These are phyloP conservation scores for Erysimum cheiri DNA, from an alignment of 441 rosid species.

Conservation along the genomic window DNA sequence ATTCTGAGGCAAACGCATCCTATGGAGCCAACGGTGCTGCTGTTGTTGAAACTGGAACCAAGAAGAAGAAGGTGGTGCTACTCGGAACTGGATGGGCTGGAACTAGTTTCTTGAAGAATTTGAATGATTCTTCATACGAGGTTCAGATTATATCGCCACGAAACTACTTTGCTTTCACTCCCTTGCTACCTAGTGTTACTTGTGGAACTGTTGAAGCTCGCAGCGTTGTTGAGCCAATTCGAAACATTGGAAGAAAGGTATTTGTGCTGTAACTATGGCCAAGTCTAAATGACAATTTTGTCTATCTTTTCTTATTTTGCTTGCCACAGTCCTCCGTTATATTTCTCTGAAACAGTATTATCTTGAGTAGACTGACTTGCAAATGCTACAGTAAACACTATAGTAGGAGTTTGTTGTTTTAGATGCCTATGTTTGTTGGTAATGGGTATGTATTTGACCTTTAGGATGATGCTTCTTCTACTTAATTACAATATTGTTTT, in stretches of 20 bases:
- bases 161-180: constrained; percentile 84
- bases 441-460: not conserved
- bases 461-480: constrained; percentile 12
- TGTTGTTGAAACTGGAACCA: constrained; percentile 50
- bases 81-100: constrained; percentile 99
- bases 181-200: constrained; percentile 62
- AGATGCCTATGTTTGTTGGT: not conserved
- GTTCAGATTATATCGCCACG: constrained; percentile 93
- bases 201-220: constrained; percentile 89
- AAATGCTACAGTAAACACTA: not conserved
- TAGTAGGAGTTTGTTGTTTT: not conserved
- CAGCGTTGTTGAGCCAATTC: constrained; percentile 65
- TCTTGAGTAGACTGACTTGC: not conserved
- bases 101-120: constrained; percentile 82
- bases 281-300: not conserved
- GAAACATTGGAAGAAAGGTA: constrained; percentile 90
- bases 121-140: constrained; percentile 69
- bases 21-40: constrained; percentile 36
- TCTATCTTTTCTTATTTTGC: constrained; percentile 1
- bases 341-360: constrained; percentile 18
- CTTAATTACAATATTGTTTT: not conserved
- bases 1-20: constrained; percentile 65
- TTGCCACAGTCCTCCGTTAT: not conserved
- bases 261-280: not conserved
- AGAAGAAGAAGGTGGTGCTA: constrained; percentile 89